These are phyloP conservation scores for Cicer judaicum DNA, from an alignment of 306 rosid species.

Conservation along the genomic window DNA sequence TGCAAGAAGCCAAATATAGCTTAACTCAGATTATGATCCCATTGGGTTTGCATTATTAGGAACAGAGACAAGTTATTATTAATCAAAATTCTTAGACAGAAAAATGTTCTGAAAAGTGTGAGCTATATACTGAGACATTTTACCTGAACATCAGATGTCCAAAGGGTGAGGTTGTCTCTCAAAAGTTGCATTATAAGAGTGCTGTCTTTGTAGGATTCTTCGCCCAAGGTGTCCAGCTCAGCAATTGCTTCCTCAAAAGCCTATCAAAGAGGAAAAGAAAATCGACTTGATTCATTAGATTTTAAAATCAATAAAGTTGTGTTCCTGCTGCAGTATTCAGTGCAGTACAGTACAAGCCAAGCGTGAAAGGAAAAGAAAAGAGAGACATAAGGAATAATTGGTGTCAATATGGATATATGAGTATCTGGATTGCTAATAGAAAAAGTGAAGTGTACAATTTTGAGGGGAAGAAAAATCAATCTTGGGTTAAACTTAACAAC, in stretches of 20 bases:
- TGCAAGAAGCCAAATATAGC: conserved; percentile 48
- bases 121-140: conserved; percentile 30
- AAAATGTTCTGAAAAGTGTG: conserved; percentile 10
- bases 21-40: conserved; percentile 36
- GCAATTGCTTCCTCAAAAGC: conserved; percentile 90
- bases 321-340: conserved; percentile 10
- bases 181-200: conserved; percentile 88
- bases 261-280: conserved; percentile 45
- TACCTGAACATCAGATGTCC: conserved; percentile 86
- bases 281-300: background rate
- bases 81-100: conserved; percentile 1
- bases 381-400: conserved; percentile 10
- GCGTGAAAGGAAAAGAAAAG: background rate
- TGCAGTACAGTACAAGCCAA: conserved; percentile 32
- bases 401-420: conserved; percentile 5
- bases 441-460: background rate
- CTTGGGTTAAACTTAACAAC: background rate
- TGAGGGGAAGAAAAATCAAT: background rate
- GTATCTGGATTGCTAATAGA: conserved; percentile 25
- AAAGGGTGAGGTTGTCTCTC: conserved; percentile 85
- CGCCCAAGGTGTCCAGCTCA: conserved; percentile 86
- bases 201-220: conserved; percentile 91
- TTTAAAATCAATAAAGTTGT: conserved; percentile 33
- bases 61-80: conserved; percentile 2
- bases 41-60: background rate